Base-by-base conservation (phyloP, 441 rosid genomes). In the Cnidoscolus chayamansa region DNA sequence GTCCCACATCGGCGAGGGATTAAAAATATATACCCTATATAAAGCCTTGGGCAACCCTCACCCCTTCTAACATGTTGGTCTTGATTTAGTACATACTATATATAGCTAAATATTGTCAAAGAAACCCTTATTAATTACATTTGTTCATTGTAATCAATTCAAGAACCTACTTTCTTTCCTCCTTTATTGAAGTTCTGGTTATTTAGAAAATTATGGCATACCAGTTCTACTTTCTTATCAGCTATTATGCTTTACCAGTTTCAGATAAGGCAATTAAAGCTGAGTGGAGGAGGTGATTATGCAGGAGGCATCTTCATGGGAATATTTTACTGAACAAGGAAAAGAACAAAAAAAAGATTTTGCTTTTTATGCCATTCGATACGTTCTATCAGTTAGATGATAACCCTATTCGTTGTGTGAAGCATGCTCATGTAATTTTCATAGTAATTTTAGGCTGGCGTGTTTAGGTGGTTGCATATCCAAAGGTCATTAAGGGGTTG, bases 221-320 rank as follows among this genome's bases (percentile, higher is more conserved):
- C 47, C 8, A 56, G 1, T 58, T 25, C 37, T 16, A 31, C 35
- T 50, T 9, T 66, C 48, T 43, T 9, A 31, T 12, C 17, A 51
- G 13, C 32, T 13, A n/a, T 32, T 25, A 11, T 40, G 10, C 15
- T 11, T 13, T 51, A 17, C 25, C 69, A 67, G 65, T 75, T 82
- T 74, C 87, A 88, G 97, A 87, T 45, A 91, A 88, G 86, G 72
- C 15, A 69, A 75, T 77, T 53, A 84, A 74, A 83, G 88, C 87
- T 17, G 93, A 88, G 71, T 91, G 93, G 97, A 89, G 82, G 81
- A 85, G 95, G 82, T 91, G 85, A 91, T 68, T 65, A 69, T 69
- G 30, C 62, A 9, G 6, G 15, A 76, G 69, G 73, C 75, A 55
- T 31, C 56, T 72, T 31, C 57, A 15, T 2, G 35, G 54, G 11